phyloP scores from a whole-genome alignment of 306 rosid species.

The Hippophae gyantsensis region DNA sequence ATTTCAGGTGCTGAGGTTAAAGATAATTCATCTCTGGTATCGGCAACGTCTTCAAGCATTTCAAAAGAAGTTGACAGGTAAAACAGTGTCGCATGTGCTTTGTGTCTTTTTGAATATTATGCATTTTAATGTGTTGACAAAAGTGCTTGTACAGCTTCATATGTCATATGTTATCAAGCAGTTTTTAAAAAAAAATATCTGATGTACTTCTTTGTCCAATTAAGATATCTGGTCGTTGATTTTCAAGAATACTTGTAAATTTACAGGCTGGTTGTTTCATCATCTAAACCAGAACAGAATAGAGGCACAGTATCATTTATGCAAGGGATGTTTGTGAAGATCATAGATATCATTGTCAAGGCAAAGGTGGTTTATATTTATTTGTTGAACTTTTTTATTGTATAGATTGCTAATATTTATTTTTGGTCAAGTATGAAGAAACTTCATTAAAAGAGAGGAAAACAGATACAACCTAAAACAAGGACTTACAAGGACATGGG shows the following conservation, averaged over 20 bases:
- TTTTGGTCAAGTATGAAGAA: no score
- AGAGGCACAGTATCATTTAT: conserved; percentile 43
- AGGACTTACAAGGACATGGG: no score
- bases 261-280: conserved; percentile 34
- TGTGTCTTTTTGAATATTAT: background rate
- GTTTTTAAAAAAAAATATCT: no score
- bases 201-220: background rate
- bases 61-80: conserved; percentile 71
- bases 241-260: conserved; percentile 12
- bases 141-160: no score
- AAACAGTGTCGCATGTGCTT: background rate
- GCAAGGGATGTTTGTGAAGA: conserved; percentile 51
- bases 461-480: no score
- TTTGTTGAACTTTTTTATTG: conserved; percentile 5
- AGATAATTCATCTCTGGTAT: conserved; percentile 47
- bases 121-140: background rate
- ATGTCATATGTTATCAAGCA: no score
- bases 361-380: conserved; percentile 55
- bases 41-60: conserved; percentile 47
- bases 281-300: conserved; percentile 50
- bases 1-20: conserved; percentile 58
- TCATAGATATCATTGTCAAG: conserved; percentile 43
- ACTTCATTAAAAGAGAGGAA: no score
- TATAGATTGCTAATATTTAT: background rate
- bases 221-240: background rate